Evolutionary conservation across 768 basidiomycete genomes (phyloP).

Genomic region (Suillus discolor): DNA sequence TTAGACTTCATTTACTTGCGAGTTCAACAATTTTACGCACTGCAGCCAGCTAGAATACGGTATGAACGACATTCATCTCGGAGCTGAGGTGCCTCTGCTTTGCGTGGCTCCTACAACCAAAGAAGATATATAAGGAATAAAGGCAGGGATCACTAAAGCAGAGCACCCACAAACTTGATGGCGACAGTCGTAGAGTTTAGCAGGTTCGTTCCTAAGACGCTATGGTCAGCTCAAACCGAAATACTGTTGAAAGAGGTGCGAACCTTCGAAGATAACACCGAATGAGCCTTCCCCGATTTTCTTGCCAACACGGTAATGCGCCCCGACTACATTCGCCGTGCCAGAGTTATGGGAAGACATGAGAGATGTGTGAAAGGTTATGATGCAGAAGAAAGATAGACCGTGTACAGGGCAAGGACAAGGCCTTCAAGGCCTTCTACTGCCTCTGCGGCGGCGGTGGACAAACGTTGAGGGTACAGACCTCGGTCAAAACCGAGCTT

Average conservation of each 20-base stretch:
- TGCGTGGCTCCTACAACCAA: slow-evolving; percentile 73
- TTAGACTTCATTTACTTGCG: slow-evolving; percentile 12
- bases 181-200: slow-evolving; percentile 99
- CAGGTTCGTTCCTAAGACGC: slow-evolving; percentile 82
- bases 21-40: slow-evolving; percentile 51
- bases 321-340: slow-evolving; percentile 82
- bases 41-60: slow-evolving; percentile 85
- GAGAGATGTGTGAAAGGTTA: slow-evolving; percentile 29
- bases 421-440: slow-evolving; percentile 26
- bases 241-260: slow-evolving; percentile 11
- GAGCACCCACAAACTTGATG: slow-evolving; percentile 94
- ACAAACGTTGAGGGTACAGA: slow-evolving; percentile 22
- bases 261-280: slow-evolving; percentile 93
- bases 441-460: slow-evolving; percentile 34
- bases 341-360: slow-evolving; percentile 62
- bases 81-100: slow-evolving; percentile 96
- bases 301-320: slow-evolving; percentile 97
- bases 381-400: slow-evolving; percentile 15
- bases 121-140: slow-evolving; percentile 17
- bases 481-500: slow-evolving; percentile 33
- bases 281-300: slow-evolving; percentile 99
- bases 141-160: background rate
- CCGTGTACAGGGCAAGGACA: slow-evolving; percentile 10
- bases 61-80: slow-evolving; percentile 99
- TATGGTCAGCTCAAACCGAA: background rate